These are phyloP conservation scores for Pichia sp. DNA, from an alignment of 1,139 yeast species.

Conservation along the genomic window DNA sequence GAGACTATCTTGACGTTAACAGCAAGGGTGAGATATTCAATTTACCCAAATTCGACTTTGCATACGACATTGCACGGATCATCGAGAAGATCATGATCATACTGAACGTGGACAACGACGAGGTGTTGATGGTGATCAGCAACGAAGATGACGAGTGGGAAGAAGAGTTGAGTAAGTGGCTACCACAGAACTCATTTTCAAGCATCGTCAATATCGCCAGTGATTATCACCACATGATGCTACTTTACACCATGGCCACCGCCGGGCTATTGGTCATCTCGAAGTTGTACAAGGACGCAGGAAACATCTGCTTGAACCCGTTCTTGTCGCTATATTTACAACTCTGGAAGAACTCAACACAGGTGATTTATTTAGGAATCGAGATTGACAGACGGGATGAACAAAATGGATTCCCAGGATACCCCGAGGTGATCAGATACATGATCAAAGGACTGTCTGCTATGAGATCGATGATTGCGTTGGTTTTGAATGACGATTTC, in stretches of 20 bases:
- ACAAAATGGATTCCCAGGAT: slow-evolving; percentile 33
- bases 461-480: slow-evolving; percentile 57
- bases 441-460: slow-evolving; percentile 64
- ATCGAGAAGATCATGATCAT: slow-evolving; percentile 40
- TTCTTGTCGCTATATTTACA: slow-evolving; percentile 54
- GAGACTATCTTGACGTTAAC: slow-evolving; percentile 16
- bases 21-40: not conserved
- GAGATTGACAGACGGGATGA: slow-evolving; percentile 65
- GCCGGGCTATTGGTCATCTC: slow-evolving; percentile 50
- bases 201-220: slow-evolving; percentile 27
- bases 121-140: slow-evolving; percentile 41
- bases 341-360: slow-evolving; percentile 65
- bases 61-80: slow-evolving; percentile 43
- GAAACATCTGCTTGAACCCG: slow-evolving; percentile 54
- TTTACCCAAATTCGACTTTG: slow-evolving; percentile 39
- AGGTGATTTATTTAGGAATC: slow-evolving; percentile 53
- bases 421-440: slow-evolving; percentile 40
- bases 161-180: slow-evolving; percentile 47
- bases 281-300: slow-evolving; percentile 44
- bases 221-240: slow-evolving; percentile 37
- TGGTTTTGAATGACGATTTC: slow-evolving; percentile 50
- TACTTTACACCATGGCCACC: slow-evolving; percentile 52
- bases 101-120: slow-evolving; percentile 49
- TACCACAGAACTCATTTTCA: slow-evolving; percentile 43
- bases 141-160: slow-evolving; percentile 46